Base-by-base conservation (phyloP, 805 yeast species). In the Kluyveromyces siamensis region DNA sequence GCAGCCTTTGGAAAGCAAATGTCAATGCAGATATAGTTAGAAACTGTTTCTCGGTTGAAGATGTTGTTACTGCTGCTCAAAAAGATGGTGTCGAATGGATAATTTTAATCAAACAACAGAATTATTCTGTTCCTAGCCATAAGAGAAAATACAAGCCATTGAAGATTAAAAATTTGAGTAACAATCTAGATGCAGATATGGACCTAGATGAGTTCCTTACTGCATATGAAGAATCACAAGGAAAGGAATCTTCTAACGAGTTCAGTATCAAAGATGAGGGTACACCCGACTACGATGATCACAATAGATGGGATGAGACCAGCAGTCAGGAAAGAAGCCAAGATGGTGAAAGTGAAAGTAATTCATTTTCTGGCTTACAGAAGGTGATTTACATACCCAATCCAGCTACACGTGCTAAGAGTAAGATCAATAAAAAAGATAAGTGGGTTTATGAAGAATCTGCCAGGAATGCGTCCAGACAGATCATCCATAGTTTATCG, bases 381-480 rank as follows among this genome's bases (percentile, higher is more conserved):
- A 81, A 78, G 47, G 83, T 84, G 9, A 68, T 76, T 0, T 76
- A 82, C 45, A 83, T 91, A 2, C 78, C 87, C 1, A 87, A 87
- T 57, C 87, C 86, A 56, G 90, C 93, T 1, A 87, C 87, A 4
- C 77, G 84, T 63, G 84, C 93, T 18, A 80, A 80, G 45, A 79
- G 84, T 45, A 86, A 84, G 62, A 79, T 80, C 51, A 86, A 83
- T 60, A 83, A 83, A 59, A 80, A 79, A 60, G 95, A 87, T 52
- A 81, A 77, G 56, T 86, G 84, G 87, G 80, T 80, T 16, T 65
- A 80, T 40, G 96, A 87, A 51, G 88, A 86, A 52, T 81, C 78
- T 48, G 79, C 95, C 0, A 77, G 77, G 52, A 73, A 76, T 48
- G 84, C 85, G 0, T 74, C 86, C 0, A 73, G 75, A 1, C 61